Evolutionary conservation across 768 basidiomycete species (phyloP), one percentile per base, ranked within the genome.

Genomic region (Tricholoma bakamatsutake): DNA sequence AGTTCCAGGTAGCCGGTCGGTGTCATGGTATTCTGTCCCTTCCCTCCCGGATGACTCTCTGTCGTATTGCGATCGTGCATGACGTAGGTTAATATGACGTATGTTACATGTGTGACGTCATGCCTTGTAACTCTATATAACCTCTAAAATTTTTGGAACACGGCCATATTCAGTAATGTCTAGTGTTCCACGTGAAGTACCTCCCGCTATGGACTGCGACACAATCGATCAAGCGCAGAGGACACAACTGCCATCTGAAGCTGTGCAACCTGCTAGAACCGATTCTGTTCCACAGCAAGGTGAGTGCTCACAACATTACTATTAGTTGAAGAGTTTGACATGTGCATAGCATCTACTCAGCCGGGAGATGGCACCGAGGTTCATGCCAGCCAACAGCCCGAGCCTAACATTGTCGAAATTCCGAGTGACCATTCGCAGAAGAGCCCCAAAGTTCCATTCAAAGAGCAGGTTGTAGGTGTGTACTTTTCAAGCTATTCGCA

Each of bases 381-480:
- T 2, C 70, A 62, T 54, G 59, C 59, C 18, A 52, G 65, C 46
- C 62, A 61, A 18, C 50, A 63, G 17, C 28, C 57, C 13, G 65
- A 59, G 18, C 33, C 60, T 52, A 65, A 66, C 18, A 61, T 68
- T 18, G 37, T 49, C 3, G 55, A 54, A 31, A 18, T 50, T 33
- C 52, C 51, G 15, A 33, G 35, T 8, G 45, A 61, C 30, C 28
- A 18, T 27, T 15, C 17, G 18, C n/a, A 35, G 50, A 39, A 37
- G 51, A 45, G 60, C 33, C 21, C 57, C 31, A 67, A 72, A 51
- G 73, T 78, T 30, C 73, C 82, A 12, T 85, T 84, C 71, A 84
- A 82, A 64, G 82, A 85, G 46, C 75, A 72, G 55, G 79, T 83
- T 7, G 76, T 83, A 46, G 83, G 83, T 81, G 57, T 24, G 74